A percentile compares a stretch with the other conserved stretches of the same genome.
These are phyloP conservation scores for Globisporangium cylindrosporum DNA, from an alignment of 352 stramenopile genomes.

Conservation along the genomic window DNA sequence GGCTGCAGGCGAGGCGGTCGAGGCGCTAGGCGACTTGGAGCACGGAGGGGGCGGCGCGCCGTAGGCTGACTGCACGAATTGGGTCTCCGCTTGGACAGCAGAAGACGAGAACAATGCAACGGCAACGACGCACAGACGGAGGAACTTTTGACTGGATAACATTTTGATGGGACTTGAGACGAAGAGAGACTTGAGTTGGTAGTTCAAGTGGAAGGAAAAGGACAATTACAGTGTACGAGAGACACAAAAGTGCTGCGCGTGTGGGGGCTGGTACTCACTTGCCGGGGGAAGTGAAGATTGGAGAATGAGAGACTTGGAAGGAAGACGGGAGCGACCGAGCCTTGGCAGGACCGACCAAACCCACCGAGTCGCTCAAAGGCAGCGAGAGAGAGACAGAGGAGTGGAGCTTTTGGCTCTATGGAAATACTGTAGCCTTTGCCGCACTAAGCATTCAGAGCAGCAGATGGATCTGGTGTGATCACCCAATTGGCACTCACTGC, in stretches of 20 bases:
- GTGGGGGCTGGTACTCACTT: not conserved
- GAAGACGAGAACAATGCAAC: not conserved
- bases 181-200: not conserved
- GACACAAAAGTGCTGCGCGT: not conserved
- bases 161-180: not conserved
- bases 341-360: not conserved
- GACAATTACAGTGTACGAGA: not conserved
- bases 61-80: not conserved
- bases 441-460: not conserved
- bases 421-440: too few relatives aligned
- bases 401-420: not conserved
- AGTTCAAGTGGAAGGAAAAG: not conserved
- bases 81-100: not conserved
- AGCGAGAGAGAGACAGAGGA: not conserved
- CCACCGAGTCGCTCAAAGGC: not conserved
- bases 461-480: not conserved
- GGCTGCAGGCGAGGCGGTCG: not conserved
- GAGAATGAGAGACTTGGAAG: conserved; percentile 1
- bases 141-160: not conserved
- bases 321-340: not conserved
- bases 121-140: not conserved
- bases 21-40: not conserved
- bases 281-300: not conserved
- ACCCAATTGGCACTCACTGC: not conserved
- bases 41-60: not conserved